Evolutionary conservation across 2,329 filamentous ascomycete genomes (phyloP), one percentile per base, ranked within the genome.

Genomic region (Coniosporium tulheliwenetii): DNA sequence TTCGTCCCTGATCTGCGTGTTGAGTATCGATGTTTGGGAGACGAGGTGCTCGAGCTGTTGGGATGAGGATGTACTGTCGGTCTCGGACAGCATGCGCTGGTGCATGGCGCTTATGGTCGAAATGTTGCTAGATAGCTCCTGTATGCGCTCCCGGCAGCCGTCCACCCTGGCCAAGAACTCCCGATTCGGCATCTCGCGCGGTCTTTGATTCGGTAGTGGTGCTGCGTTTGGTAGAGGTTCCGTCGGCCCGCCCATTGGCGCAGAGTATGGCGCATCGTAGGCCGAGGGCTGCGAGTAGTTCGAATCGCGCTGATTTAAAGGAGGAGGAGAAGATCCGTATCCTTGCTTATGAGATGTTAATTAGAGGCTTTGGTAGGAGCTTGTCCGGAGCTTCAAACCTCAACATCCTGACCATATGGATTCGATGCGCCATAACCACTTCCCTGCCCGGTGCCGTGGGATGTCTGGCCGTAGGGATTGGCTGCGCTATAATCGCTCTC

Each of bases 1-100:
- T 62, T 83, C 77, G 54, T 84, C 78, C 56, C 81, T 79, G 66
- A 89, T 84, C 47, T 73, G 68, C n/a, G 73, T 77, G 63, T 83
- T 85, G 52, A 79, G 72, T 47, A 77, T 64, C 57, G 84, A 79
- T 5, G 81, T 85, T 50, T 83, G 69, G 37, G 77, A 67, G 42
- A 85, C 73, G 40, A 81, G 68, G 50, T 71, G 67, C 59, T 87
- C 78, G 16, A 85, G 69, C 59, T 77, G 72, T 38, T 57, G 55
- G 1, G 68, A 68, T 9, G 64, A 55, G 45, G 51, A 45, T 26
- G 19, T 26, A 48, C 55, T 58, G 57, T 85, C 80, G 43, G 77
- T 70, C 45, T 77, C 78, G 48, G 73, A 70, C 26, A 87, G 70
- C 16, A 79, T 71, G 54, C 78, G 78, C 65, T 85, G 79, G 61